A percentile compares a stretch with the other conserved stretches of the same genome.
Conservation (phyloP, 1,284 basidiomycete species). For the Ustilago cynodontis region DNA sequence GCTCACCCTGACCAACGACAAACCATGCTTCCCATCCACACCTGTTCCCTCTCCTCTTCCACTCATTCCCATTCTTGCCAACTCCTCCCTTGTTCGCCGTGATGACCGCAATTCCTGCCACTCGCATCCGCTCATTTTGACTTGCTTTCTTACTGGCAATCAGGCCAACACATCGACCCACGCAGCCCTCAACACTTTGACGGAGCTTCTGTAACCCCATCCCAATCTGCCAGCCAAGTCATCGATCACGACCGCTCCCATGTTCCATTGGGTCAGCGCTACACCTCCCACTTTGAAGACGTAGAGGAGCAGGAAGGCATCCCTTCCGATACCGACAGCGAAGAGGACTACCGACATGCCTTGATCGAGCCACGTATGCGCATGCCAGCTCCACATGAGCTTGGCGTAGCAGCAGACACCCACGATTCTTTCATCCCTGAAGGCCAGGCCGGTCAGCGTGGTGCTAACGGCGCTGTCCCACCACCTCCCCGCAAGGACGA, state of each 20-base stretch:
- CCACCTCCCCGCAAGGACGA: constrained; percentile 37
- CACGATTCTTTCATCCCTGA: constrained; percentile 47
- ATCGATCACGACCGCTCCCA: constrained; percentile 50
- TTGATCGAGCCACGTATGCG: constrained; percentile 53
- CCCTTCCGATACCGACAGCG: constrained; percentile 54
- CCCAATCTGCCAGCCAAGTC: constrained; percentile 70
- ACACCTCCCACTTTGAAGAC: constrained; percentile 58
- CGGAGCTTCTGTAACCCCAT: constrained; percentile 69
- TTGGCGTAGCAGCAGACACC: constrained; percentile 47
- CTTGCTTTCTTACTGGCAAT: background rate
- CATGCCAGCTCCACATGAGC: constrained; percentile 51
- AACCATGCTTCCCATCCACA: background rate
- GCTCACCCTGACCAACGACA: background rate
- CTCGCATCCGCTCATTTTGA: background rate
- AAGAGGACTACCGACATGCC: constrained; percentile 53
- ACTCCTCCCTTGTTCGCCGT: background rate
- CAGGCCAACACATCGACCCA: constrained; percentile 25
- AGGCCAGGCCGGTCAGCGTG: constrained; percentile 5
- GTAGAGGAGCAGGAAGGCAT: constrained; percentile 54
- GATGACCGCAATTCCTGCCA: background rate
- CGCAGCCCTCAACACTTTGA: constrained; percentile 55
- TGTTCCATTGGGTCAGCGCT: constrained; percentile 46
- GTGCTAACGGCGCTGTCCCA: constrained; percentile 22
- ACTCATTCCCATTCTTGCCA: background rate
- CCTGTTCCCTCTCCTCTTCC: background rate